Conservation (phyloP, 2,329 filamentous ascomycete species). For the Colletotrichum karsti region DNA sequence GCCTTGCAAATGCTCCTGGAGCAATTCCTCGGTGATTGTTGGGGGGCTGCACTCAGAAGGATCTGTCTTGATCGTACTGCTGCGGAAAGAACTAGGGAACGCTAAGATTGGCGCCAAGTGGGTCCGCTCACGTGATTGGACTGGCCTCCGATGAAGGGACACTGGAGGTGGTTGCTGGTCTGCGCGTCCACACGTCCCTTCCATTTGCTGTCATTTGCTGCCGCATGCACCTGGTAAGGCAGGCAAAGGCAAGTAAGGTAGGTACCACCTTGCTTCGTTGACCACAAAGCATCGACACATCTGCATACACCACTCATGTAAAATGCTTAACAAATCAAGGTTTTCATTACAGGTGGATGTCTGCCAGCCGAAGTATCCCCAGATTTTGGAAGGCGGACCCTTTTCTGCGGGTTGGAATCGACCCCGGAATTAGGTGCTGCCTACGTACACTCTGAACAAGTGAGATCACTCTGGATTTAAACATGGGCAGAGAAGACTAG, state of each 20-base stretch:
- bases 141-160: not conserved
- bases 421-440: too few relatives aligned
- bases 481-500: too few relatives aligned
- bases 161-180: not conserved
- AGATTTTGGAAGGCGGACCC: too few relatives aligned
- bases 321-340: not conserved
- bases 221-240: not conserved
- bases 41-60: constrained; percentile 37
- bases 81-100: constrained; percentile 35
- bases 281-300: not conserved
- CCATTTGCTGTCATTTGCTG: too few relatives aligned
- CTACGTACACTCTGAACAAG: too few relatives aligned
- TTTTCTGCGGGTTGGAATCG: too few relatives aligned
- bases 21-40: constrained; percentile 34
- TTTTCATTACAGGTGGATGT: not conserved
- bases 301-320: not conserved
- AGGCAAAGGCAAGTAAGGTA: too few relatives aligned
- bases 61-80: constrained; percentile 47
- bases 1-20: constrained; percentile 24
- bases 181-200: not conserved
- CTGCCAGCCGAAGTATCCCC: not conserved
- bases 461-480: too few relatives aligned
- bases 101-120: constrained; percentile 30
- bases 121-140: constrained; percentile 4
- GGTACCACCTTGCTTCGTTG: not conserved